Evolutionary conservation across 2,329 filamentous ascomycete species (phyloP).

Genomic region (Ophiostoma himal-ulmi): DNA sequence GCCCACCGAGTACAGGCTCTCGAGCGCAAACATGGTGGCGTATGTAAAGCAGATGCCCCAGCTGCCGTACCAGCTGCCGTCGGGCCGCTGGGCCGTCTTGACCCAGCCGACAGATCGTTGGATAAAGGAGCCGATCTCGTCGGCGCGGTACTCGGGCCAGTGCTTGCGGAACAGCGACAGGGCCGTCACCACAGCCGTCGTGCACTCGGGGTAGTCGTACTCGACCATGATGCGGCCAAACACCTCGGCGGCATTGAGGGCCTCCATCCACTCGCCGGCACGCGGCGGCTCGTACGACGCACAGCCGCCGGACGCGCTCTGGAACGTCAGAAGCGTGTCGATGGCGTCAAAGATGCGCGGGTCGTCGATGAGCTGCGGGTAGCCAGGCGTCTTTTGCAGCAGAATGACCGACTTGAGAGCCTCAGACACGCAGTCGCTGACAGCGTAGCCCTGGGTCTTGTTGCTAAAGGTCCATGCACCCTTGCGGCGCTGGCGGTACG

Average conservation of each 20-base stretch:
- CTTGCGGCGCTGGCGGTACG: slow-evolving; percentile 85
- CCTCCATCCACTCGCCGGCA: slow-evolving; percentile 70
- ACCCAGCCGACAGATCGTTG: slow-evolving; percentile 74
- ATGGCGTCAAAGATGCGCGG: slow-evolving; percentile 79
- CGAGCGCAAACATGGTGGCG: slow-evolving; percentile 90
- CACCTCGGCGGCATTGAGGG: slow-evolving; percentile 90
- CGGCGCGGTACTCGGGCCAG: slow-evolving; percentile 71
- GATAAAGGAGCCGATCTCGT: slow-evolving; percentile 71
- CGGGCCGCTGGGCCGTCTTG: slow-evolving; percentile 65
- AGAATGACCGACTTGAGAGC: slow-evolving; percentile 77
- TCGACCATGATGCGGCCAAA: slow-evolving; percentile 98
- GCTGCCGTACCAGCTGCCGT: slow-evolving; percentile 95
- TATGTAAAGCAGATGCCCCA: slow-evolving; percentile 99
- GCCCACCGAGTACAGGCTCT: slow-evolving; percentile 73
- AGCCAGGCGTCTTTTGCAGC: slow-evolving; percentile 72
- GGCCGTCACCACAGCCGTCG: slow-evolving; percentile 85
- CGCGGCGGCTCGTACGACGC: slow-evolving; percentile 84
- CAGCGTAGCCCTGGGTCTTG: slow-evolving; percentile 84
- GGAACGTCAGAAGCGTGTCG: slow-evolving; percentile 85
- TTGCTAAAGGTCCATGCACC: slow-evolving; percentile 97
- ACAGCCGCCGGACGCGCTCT: slow-evolving; percentile 79
- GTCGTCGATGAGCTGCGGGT: slow-evolving; percentile 67
- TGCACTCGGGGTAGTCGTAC: slow-evolving; percentile 97
- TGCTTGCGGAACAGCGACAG: slow-evolving; percentile 74
- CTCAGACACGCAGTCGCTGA: slow-evolving; percentile 91